Base-by-base conservation (phyloP, 176 grass and related monocot species). In the Microstegium vimineum region DNA sequence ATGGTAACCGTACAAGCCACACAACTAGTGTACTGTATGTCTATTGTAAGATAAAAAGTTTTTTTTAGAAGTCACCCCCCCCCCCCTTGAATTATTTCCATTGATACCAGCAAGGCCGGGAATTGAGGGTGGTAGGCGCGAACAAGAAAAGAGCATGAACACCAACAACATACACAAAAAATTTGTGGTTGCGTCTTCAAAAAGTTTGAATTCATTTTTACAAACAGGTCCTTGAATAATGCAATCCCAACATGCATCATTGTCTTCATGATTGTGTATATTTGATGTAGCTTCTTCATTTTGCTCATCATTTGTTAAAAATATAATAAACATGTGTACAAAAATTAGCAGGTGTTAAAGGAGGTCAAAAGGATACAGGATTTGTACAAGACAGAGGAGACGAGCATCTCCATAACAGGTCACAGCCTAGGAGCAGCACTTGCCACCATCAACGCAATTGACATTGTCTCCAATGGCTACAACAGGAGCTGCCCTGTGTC, bases 371-470 rank as follows among this genome's bases (percentile, higher is more conserved):
- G 84, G 79, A 46, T 99, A 47, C 86, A 85, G 6, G 89, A 93
- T 51, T 17, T 87, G 42, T 93, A 92, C 87, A 83, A 94, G 31
- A 74, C 84, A 40, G 91, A 94, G 76, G 91, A 95, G 80, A 90
- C 85, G 9, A 95, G 91, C 87, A 94, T 99, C 81, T 89, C 93
- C 30, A 34, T 99, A 71, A 95, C 96, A 60, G 96, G 96, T 2
- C 96, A 99, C 87, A 99, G 96, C 73, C 90, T 99, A 68, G 93
- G 91, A 25, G 89, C 93, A 8, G 84, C 91, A 11, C 82, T 99
- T 25, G 85, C 93, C 30, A 99, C 96, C 37, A 90, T 99, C 80
- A 99, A 69, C 17, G 86, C 91, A 49, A 77, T 84, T 18, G 93
- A 93, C 73, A 91, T 98, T 6, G 69, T 88, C 49, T 86, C 88